A percentile compares a stretch with the other conserved stretches of the same genome.
Evolutionary conservation across 2,329 filamentous ascomycete species (phyloP).

Genomic region (Cladosporium velox): DNA sequence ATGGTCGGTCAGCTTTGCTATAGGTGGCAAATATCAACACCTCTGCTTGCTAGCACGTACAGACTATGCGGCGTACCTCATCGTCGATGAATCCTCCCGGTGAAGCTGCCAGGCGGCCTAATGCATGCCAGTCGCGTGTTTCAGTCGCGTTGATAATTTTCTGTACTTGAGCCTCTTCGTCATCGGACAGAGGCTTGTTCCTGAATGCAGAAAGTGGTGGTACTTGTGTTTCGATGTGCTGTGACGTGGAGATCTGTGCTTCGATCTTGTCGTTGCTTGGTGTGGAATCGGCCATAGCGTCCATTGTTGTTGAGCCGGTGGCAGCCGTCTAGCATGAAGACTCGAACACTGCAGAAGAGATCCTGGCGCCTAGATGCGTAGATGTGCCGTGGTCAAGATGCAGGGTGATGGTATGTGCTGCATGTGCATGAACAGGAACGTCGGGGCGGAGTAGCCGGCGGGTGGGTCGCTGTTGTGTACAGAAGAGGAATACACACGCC

Average conservation of each 20-base stretch:
- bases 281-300: neutral
- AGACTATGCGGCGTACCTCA: slow-evolving; percentile 68
- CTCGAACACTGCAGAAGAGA: neutral
- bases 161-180: slow-evolving; percentile 33
- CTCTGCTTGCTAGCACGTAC: slow-evolving; percentile 55
- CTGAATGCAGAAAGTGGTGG: slow-evolving; percentile 28
- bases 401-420: neutral
- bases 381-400: neutral
- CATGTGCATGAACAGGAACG: neutral
- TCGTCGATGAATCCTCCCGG: slow-evolving; percentile 51
- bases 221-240: neutral
- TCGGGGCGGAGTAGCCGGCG: neutral
- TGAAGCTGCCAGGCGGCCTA: slow-evolving; percentile 47
- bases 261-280: neutral
- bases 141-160: slow-evolving; percentile 46
- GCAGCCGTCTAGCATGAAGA: neutral
- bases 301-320: neutral
- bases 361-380: neutral
- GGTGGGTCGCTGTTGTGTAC: neutral
- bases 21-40: slow-evolving; percentile 11
- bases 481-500: neutral
- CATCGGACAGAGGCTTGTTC: slow-evolving; percentile 25
- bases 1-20: slow-evolving; percentile 13
- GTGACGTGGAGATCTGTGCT: neutral
- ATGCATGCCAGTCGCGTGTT: slow-evolving; percentile 41